Evolutionary conservation across 257 asterid species (phyloP), one percentile per base, ranked within the genome.

Genomic region (Orobanche coerulescens): DNA sequence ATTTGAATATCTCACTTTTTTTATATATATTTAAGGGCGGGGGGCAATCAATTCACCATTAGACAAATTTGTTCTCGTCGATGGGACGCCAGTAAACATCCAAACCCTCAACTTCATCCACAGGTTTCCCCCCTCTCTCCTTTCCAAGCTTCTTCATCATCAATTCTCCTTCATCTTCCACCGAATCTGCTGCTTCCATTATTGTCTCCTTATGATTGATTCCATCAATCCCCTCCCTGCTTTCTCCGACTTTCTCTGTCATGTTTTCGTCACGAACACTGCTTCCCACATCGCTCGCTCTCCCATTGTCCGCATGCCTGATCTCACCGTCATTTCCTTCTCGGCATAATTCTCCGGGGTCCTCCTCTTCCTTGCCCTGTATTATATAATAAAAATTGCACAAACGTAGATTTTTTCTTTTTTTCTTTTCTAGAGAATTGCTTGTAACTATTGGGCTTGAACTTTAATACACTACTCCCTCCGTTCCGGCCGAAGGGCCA

Each of bases 71-170:
- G 5, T 73, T 44, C 60, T 78, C 75, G 9, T 44, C 69, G 30
- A 67, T 64, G 2, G 80, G 66, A 11, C 73, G 69, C 71, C 75
- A 68, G 28, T 67, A 58, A 0, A 68, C 78, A 71, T 71, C 64
- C 52, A 68, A 25, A 0, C 71, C 75, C 42, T 62, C 49, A 34
- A 56, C 65, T 52, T 78, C 81, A 26, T 72, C 76, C 2, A 65
- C 15, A 5, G 84, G 79, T 30, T 78, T 78, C 14, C 80, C 74
- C 12, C 83, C 78, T 0, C 60, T 34, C 62, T 62, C 81, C 15
- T 59, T 70, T 4, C 62, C 66, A 8, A 67, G 23, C 20, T 64
- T 72, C 18, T 46, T 66, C 68, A 42, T 61, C 61, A 52, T 4
- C 2, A n/a, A n/a, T n/a, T 63, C 73, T 4, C 68, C 74, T 49